Evolutionary conservation across 768 basidiomycete species (phyloP).

Genomic region (Phaeotremella skinneri): DNA sequence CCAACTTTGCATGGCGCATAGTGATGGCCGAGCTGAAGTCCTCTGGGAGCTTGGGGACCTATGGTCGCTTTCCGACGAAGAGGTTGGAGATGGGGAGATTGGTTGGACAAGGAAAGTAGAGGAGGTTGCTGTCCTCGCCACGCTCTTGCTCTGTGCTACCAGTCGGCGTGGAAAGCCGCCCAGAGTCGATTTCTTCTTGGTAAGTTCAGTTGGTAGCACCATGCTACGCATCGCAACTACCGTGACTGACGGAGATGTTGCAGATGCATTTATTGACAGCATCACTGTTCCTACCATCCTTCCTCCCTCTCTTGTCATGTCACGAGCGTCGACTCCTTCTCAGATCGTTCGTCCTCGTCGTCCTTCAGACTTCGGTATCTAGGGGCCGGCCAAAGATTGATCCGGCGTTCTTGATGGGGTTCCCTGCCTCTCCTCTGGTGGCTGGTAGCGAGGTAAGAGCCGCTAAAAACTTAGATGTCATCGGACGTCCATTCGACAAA

Average conservation of each 20-base stretch:
- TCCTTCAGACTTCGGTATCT: slow-evolving; percentile 25
- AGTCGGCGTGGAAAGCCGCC: slow-evolving; percentile 23
- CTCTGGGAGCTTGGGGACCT: slow-evolving; percentile 18
- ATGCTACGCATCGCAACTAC: not conserved
- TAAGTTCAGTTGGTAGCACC: slow-evolving; percentile 13
- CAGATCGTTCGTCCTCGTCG: slow-evolving; percentile 22
- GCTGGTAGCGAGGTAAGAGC: slow-evolving; percentile 13
- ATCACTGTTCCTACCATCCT: slow-evolving; percentile 38
- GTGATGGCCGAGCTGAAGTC: slow-evolving; percentile 14
- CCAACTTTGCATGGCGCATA: slow-evolving; percentile 15
- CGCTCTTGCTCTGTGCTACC: slow-evolving; percentile 29
- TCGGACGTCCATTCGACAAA: slow-evolving; percentile 16
- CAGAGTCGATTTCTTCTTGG: slow-evolving; percentile 44
- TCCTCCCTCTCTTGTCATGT: slow-evolving; percentile 21
- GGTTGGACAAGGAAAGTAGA: slow-evolving; percentile 29
- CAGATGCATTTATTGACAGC: slow-evolving; percentile 44
- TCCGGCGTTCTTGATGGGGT: slow-evolving; percentile 24
- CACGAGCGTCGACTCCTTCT: slow-evolving; percentile 30
- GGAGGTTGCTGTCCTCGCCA: slow-evolving; percentile 34
- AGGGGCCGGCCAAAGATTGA: slow-evolving; percentile 31
- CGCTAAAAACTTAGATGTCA: not conserved
- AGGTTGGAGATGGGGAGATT: slow-evolving; percentile 20
- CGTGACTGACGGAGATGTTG: not conserved
- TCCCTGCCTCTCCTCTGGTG: slow-evolving; percentile 22
- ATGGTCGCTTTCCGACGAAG: slow-evolving; percentile 32